These are phyloP conservation scores for Chlamydomonas eustigma DNA, from an alignment of 139 green algal species.

Conservation along the genomic window DNA sequence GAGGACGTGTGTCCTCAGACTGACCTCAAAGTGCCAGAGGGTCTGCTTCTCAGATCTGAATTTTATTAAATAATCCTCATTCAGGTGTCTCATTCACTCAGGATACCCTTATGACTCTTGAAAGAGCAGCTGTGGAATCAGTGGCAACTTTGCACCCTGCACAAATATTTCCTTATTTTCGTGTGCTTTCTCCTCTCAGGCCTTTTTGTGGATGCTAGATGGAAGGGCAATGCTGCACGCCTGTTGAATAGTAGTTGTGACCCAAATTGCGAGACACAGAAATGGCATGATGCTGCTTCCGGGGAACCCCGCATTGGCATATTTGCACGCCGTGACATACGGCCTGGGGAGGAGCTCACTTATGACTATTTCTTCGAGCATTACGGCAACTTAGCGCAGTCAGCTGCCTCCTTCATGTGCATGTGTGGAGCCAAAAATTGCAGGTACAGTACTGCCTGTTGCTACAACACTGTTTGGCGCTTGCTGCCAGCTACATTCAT, in stretches of 20 bases:
- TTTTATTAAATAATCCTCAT: no score
- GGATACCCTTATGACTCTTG: no score
- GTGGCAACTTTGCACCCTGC: no score
- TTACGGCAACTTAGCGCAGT: slow-evolving; percentile 37
- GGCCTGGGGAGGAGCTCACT: slow-evolving; percentile 69
- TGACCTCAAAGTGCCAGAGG: no score
- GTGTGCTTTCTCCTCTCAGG: slow-evolving; percentile 18
- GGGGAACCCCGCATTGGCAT: slow-evolving; percentile 15
- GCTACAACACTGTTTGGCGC: not conserved
- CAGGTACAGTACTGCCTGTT: slow-evolving; percentile 26
- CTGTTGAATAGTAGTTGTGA: slow-evolving; percentile 85
- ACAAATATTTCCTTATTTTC: no score
- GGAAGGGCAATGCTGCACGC: slow-evolving; percentile 70
- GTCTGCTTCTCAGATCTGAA: no score
- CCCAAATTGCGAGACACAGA: slow-evolving; percentile 86
- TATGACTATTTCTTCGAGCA: slow-evolving; percentile 88
- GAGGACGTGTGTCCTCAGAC: no score
- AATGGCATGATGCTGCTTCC: slow-evolving; percentile 62
- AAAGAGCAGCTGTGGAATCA: no score
- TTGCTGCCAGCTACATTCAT: slow-evolving; percentile 25
- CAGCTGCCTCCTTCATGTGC: slow-evolving; percentile 44
- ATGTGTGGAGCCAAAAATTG: slow-evolving; percentile 60
- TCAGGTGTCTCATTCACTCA: no score
- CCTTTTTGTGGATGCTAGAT: slow-evolving; percentile 77
- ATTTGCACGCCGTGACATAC: slow-evolving; percentile 44